Evolutionary conservation across 345 rosid genomes (phyloP).

Genomic region (Anacardium occidentale): DNA sequence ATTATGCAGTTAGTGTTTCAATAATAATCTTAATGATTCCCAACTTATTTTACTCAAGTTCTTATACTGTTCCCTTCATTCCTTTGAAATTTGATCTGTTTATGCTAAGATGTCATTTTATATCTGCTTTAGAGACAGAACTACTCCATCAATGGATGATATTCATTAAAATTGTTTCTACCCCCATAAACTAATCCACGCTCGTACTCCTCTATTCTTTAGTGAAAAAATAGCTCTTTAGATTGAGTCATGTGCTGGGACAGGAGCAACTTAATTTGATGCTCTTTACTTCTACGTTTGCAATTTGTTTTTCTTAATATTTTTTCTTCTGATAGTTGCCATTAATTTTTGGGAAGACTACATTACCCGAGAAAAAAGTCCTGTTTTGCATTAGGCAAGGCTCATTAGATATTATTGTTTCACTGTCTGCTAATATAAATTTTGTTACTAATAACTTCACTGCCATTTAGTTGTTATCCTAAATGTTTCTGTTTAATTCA

Average conservation of each 20-base stretch:
- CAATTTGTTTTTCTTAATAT: too few species aligned
- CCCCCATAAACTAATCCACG: background rate
- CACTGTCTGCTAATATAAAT: background rate
- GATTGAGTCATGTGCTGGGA: too few species aligned
- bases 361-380: too few species aligned
- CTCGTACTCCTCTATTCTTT: too few species aligned
- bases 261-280: too few species aligned
- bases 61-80: background rate
- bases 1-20: conserved; percentile 68
- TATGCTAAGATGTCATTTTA: background rate
- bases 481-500: background rate
- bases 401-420: too few species aligned
- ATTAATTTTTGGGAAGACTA: too few species aligned
- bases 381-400: too few species aligned
- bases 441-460: background rate
- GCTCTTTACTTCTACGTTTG: too few species aligned
- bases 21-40: conserved; percentile 39
- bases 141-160: background rate
- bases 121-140: background rate
- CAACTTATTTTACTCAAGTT: background rate
- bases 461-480: background rate
- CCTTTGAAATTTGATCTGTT: background rate
- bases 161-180: background rate
- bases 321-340: too few species aligned
- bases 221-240: too few species aligned